These are phyloP conservation scores for Zanthoxylum bungeanum DNA, from an alignment of 345 rosid genomes.

Conservation along the genomic window DNA sequence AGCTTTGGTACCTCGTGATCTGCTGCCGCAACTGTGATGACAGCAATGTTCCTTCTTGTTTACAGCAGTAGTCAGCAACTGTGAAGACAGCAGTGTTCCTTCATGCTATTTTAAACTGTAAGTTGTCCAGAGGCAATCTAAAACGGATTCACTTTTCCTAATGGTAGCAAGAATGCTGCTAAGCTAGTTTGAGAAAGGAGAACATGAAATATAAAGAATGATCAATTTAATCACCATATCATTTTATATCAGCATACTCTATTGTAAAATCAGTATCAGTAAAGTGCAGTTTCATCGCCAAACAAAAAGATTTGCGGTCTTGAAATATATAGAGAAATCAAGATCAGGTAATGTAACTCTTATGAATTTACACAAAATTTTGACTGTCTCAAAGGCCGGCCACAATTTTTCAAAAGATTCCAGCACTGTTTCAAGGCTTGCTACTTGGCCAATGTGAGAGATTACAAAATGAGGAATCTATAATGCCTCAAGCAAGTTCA, in stretches of 20 bases:
- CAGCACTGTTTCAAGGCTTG: slow-evolving; percentile 4
- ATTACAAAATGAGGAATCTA: background rate
- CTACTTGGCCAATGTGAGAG: background rate
- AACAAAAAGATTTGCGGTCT: background rate
- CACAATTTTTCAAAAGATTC: background rate
- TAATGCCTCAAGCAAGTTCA: background rate
- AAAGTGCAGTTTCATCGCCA: background rate
- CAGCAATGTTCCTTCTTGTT: background rate
- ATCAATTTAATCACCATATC: background rate
- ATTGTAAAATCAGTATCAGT: background rate
- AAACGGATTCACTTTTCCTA: background rate
- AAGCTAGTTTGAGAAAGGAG: background rate
- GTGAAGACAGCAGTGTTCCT: background rate
- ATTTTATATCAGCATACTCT: background rate
- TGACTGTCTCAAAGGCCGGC: background rate
- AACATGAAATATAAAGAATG: background rate
- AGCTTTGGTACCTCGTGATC: background rate
- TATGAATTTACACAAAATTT: background rate
- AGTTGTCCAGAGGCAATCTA: background rate
- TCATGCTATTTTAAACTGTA: background rate
- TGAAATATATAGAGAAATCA: background rate
- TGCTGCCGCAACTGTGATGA: background rate
- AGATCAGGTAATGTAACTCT: background rate
- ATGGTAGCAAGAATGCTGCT: background rate
- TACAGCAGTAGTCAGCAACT: background rate